Evolutionary conservation across 176 grass and related monocot genomes (phyloP), one percentile per base, ranked within the genome.

Genomic region (Thinopyrum elongatum): DNA sequence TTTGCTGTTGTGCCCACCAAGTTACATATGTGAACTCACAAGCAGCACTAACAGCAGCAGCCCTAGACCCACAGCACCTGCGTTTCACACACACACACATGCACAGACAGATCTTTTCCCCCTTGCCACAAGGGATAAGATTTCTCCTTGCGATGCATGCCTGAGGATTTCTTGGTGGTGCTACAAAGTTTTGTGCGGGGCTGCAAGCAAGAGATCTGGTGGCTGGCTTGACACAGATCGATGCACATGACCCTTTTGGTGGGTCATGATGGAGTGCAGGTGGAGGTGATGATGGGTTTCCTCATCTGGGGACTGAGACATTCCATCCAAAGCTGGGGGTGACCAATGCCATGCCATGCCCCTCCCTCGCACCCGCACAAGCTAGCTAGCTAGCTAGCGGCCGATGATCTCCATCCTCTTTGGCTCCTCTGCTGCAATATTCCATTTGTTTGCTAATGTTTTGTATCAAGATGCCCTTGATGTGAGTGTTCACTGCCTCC

Each of bases 381-480:
- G 44, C 44, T 47, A 76, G 80, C 76, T 77, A 77, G 68, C 68
- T 65, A 65, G 68, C 68, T 65, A 65, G 25, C 15, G 49, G 49
- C 49, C 49, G 49, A 0, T 53, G 49, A 16, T 68, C 17, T 74
- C 26, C 70, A 12, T 59, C 65, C 70, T 49, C 67, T 19, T 38
- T 47, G 78, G 59, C 74, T 53, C 31, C 93, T 97, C 70, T 55
- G 39, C 93, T 98, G 93, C 90, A 90, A 96, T 90, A 94, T 99
- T 94, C 90, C 90, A 89, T 96, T 93, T 96, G 90, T 96, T 99
- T 94, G 92, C 92, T 99, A 88, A 83, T 90, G 89, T 75, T 88
- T 90, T 92, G 95, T 93, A 90, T 92, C 89, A 80, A 88, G 85
- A 91, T 95, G 93, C 93, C 88, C 84, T 83, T 88, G 97, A 99